phyloP scores from a whole-genome alignment of 768 basidiomycete genomes.

The Phaeolepiota aurea region DNA sequence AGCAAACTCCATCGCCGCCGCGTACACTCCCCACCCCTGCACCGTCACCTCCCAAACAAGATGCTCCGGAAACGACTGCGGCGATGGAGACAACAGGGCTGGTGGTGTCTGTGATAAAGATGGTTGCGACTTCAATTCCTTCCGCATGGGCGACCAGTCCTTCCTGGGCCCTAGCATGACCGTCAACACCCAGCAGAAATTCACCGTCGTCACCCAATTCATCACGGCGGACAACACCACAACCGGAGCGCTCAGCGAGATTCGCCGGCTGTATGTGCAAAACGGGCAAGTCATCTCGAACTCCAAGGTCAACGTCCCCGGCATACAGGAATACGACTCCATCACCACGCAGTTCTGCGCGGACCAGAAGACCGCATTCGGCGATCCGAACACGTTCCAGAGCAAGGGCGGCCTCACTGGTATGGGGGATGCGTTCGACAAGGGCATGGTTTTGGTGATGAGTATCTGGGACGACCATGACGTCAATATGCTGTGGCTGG shows the following conservation, averaged over 20 bases:
- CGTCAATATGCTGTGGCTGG: constrained; percentile 1
- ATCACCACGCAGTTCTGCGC: constrained; percentile 32
- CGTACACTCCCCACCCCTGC: constrained; percentile 33
- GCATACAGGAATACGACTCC: constrained; percentile 24
- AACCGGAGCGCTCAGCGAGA: constrained; percentile 29
- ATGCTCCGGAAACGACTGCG: constrained; percentile 23
- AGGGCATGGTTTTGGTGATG: constrained; percentile 35
- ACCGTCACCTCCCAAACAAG: constrained; percentile 18
- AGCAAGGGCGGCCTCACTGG: constrained; percentile 25
- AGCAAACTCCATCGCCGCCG: constrained; percentile 27
- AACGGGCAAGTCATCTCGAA: constrained; percentile 33
- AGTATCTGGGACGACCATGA: constrained; percentile 31
- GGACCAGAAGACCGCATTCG: constrained; percentile 30
- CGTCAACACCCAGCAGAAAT: constrained; percentile 26
- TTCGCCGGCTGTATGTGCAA: constrained; percentile 37
- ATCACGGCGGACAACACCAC: constrained; percentile 27
- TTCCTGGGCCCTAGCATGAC: constrained; percentile 29
- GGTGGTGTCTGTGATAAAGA: constrained; percentile 30
- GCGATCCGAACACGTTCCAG: constrained; percentile 30
- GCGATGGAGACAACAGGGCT: constrained; percentile 16
- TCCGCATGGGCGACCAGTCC: constrained; percentile 28
- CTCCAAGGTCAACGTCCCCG: constrained; percentile 25
- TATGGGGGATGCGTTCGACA: constrained; percentile 22
- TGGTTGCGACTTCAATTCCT: constrained; percentile 42
- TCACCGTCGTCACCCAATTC: constrained; percentile 41